Evolutionary conservation across 2,329 filamentous ascomycete genomes (phyloP).

Genomic region (Talaromyces funiculosus): DNA sequence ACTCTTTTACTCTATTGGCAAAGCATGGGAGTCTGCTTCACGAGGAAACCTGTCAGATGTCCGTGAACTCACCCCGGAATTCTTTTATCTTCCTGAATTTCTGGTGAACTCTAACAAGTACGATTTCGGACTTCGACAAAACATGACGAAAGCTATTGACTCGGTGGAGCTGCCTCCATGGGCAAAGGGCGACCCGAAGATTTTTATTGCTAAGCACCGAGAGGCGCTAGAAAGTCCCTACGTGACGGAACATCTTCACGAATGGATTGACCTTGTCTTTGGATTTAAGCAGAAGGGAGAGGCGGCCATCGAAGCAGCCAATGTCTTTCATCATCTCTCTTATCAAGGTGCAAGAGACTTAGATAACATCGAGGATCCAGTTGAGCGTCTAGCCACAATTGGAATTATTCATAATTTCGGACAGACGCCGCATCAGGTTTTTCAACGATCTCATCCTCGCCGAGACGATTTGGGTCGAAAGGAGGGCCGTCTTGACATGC

Average conservation of each 20-base stretch:
- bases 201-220: slow-evolving; percentile 93
- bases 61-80: slow-evolving; percentile 89
- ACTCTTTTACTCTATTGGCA: slow-evolving; percentile 87
- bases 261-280: slow-evolving; percentile 95
- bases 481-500: slow-evolving; percentile 67
- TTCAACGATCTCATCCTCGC: slow-evolving; percentile 71
- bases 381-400: slow-evolving; percentile 82
- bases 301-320: slow-evolving; percentile 81
- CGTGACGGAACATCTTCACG: slow-evolving; percentile 81
- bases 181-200: slow-evolving; percentile 92
- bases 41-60: slow-evolving; percentile 89
- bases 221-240: slow-evolving; percentile 91
- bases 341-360: slow-evolving; percentile 92
- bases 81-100: slow-evolving; percentile 95
- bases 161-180: slow-evolving; percentile 86
- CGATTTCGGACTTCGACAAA: slow-evolving; percentile 85
- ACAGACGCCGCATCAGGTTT: slow-evolving; percentile 93
- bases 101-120: slow-evolving; percentile 90
- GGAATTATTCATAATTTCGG: slow-evolving; percentile 98
- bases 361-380: slow-evolving; percentile 81
- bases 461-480: slow-evolving; percentile 64
- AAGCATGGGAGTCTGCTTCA: slow-evolving; percentile 86
- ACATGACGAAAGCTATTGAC: slow-evolving; percentile 71
- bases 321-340: slow-evolving; percentile 93
- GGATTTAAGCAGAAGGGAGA: slow-evolving; percentile 91